Evolutionary conservation across 768 basidiomycete genomes (phyloP), one percentile per base, ranked within the genome.

Genomic region (Baorangia bicolor): DNA sequence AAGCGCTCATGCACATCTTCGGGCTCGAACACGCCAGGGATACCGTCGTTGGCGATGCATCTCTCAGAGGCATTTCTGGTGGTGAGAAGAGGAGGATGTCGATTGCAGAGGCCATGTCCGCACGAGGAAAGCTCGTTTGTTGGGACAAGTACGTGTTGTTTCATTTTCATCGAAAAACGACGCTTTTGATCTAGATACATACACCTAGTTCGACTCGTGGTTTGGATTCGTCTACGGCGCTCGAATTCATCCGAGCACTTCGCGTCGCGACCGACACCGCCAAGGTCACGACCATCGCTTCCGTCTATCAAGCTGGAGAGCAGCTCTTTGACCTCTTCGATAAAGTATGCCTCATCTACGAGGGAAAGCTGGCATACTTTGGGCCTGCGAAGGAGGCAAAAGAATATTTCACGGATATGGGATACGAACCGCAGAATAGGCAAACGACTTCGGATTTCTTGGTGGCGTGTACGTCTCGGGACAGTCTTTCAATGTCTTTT

Each of bases 291-390:
- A 90, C 86, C 0, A 80, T 94, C 54, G 88, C 90, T n/a, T 87
- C 89, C 1, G 82, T 94, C 35, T 93, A 94, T 70, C 92, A 94
- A 70, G 92, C 89, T 9, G 86, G 86, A 48, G 89, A 92, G 66
- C 76, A 77, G 3, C 66, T 87, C 0, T 87, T 84, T 55, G 55
- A 79, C 21, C 74, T 79, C 40, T 94, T 89, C 62, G 86, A 89
- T 77, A 87, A 60, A 27, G 51, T 60, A 11, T 56, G 55, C n/a
- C 23, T 59, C 40, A 39, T 59, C 2, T 27, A 53, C 12, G 57
- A 59, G 1, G 57, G 57, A 28, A 59, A 30, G 30, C 52, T 59
- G 57, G 49, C 23, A 5, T 53, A 59, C 21, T 52, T 53, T 45
- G 58, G 57, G 8, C 40, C 44, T 12, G 40, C 45, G 16, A 39